Percentiles rank a stretch among this genome's conserved stretches.
Conservation (phyloP, 2,329 filamentous ascomycete genomes). For the Cladophialophora yegresii region DNA sequence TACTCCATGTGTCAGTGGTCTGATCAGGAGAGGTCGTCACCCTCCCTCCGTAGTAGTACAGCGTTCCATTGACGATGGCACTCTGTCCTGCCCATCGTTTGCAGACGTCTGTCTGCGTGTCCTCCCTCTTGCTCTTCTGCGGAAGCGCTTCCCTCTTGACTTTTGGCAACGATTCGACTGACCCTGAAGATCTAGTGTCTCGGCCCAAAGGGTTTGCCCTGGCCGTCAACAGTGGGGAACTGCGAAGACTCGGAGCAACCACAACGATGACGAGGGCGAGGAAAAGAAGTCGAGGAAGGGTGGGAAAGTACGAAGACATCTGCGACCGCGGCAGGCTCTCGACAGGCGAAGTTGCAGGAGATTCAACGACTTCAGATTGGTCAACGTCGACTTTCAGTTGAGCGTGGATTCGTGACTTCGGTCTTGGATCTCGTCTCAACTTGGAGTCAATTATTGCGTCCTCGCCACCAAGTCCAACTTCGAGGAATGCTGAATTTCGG, state of each 20-base stretch:
- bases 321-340: conserved; percentile 1
- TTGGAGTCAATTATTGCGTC: conserved; percentile 34
- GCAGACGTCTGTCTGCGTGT: conserved; percentile 61
- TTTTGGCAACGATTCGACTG: neutral
- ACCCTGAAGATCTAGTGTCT: conserved; percentile 12
- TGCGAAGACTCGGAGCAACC: conserved; percentile 31
- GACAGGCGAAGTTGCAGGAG: conserved; percentile 1
- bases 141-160: conserved; percentile 13
- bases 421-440: conserved; percentile 26
- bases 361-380: conserved; percentile 22
- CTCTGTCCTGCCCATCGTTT: conserved; percentile 68
- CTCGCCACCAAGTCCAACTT: conserved; percentile 34
- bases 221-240: conserved; percentile 27
- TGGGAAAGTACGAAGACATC: conserved; percentile 28
- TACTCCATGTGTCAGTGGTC: conserved; percentile 68
- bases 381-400: conserved; percentile 32
- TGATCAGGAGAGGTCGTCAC: conserved; percentile 61
- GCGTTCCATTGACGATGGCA: conserved; percentile 69
- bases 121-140: conserved; percentile 31
- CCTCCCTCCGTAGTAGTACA: conserved; percentile 75
- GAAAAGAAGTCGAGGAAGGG: conserved; percentile 30
- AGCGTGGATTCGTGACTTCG: conserved; percentile 31
- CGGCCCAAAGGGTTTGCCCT: conserved; percentile 27
- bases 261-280: conserved; percentile 32
- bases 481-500: conserved; percentile 34